Evolutionary conservation across 1,139 yeast species (phyloP), one percentile per base, ranked within the genome.

Genomic region (Kodamaea suecica): DNA sequence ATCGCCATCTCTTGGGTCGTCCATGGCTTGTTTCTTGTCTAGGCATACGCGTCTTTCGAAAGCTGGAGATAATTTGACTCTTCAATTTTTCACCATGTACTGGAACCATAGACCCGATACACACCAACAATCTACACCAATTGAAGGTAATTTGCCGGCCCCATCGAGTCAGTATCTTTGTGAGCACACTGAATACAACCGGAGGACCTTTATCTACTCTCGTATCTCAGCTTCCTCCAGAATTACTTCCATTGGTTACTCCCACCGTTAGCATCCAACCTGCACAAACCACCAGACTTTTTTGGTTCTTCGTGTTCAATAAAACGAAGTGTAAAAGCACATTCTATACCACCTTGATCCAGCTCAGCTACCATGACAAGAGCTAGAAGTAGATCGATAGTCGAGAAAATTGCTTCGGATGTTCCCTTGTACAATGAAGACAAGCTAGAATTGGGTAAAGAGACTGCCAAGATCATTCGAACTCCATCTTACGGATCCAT

Each of bases 331-430:
- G 26, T 23, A 23, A 6, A 23, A 26, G 13, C 29, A 26, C n/a
- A n/a, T n/a, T n/a, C n/a, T n/a, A n/a, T n/a, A n/a, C n/a, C n/a
- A n/a, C n/a, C n/a, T n/a, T n/a, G n/a, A n/a, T n/a, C n/a, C 26
- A n/a, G 13, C n/a, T n/a, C 13, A 23, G 5, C 6, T 23, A 21
- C 16, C 11, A 64, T 63, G 70, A 47, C 64, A 30, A 51, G 74
- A 40, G 52, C 49, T 15, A 56, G 83, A 51, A 67, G 78, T 35
- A 67, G 70, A 39, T 76, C 84, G 4, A 68, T 76, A 40, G 81
- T 77, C 2, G 64, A 65, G 38, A 51, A 53, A 35, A 64, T 69
- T 26, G 73, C 75, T 4, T 55, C 58, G 38, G 71, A 66, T 27
- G 59, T 61, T 12, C 71, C 70, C 4, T 40, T 53, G 5, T 53